Evolutionary conservation across 139 green algal species (phyloP).

Genomic region (Gonium pectorale): DNA sequence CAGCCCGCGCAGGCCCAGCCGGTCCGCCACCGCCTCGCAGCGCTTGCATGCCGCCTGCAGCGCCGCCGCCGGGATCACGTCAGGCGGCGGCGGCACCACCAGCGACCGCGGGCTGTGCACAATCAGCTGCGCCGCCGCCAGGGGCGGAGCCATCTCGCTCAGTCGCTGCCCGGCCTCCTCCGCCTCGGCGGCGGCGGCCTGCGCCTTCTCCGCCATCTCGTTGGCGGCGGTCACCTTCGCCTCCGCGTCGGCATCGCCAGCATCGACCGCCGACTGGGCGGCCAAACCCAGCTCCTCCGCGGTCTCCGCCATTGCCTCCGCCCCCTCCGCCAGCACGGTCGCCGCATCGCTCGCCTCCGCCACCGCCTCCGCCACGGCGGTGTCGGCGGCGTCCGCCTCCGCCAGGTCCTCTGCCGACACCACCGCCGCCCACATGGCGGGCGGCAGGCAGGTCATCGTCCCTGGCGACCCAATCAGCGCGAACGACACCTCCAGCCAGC

Average conservation of each 20-base stretch:
- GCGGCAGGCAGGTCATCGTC: conserved; percentile 25
- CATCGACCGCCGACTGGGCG: neutral
- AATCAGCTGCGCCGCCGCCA: neutral
- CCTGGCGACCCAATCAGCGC: conserved; percentile 12
- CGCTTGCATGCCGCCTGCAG: conserved; percentile 9
- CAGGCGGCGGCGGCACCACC: neutral
- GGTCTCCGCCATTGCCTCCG: neutral
- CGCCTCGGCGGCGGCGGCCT: neutral
- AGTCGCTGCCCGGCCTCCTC: neutral
- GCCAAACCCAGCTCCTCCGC: neutral
- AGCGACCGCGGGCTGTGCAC: neutral
- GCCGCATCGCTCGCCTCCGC: neutral
- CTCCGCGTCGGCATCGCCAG: neutral
- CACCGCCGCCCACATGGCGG: neutral
- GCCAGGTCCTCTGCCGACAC: conserved; percentile 8
- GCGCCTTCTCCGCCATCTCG: neutral
- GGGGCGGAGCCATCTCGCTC: neutral
- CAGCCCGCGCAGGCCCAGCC: conserved; percentile 14
- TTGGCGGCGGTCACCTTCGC: too few relatives aligned
- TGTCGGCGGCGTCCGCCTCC: neutral
- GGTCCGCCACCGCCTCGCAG: conserved; percentile 1
- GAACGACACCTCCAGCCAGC: conserved; percentile 39
- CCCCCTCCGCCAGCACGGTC: too few relatives aligned
- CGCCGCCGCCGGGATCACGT: neutral
- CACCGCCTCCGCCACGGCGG: neutral